Evolutionary conservation across 2,329 filamentous ascomycete species (phyloP).

Genomic region (Fusarium xyrophilum): DNA sequence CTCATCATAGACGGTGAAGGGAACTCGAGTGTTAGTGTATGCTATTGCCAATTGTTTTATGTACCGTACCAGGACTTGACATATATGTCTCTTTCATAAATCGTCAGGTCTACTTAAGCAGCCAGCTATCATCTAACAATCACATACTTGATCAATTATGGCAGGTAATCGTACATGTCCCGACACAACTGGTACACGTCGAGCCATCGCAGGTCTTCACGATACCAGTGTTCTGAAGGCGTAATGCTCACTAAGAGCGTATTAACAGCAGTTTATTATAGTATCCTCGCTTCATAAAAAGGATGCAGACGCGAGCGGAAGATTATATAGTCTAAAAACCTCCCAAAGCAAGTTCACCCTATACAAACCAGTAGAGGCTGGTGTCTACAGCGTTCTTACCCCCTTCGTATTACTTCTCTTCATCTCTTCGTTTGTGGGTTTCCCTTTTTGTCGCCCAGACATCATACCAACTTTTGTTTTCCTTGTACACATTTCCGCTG

Average conservation of each 20-base stretch:
- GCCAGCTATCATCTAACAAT: background rate
- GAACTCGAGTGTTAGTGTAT: conserved; percentile 53
- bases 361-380: background rate
- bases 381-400: background rate
- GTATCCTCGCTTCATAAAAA: background rate
- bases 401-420: conserved; percentile 19
- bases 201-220: background rate
- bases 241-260: no score
- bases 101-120: background rate
- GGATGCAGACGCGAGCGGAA: background rate
- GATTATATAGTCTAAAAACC: conserved; percentile 17
- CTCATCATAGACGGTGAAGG: conserved; percentile 57
- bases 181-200: background rate
- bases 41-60: conserved; percentile 45
- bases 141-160: background rate
- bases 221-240: background rate
- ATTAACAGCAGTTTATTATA: background rate
- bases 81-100: background rate
- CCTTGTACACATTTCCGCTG: background rate
- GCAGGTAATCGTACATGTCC: background rate
- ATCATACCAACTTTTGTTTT: background rate
- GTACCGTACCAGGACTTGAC: background rate
- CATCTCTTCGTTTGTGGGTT: conserved; percentile 16
- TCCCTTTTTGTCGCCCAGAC: conserved; percentile 2
- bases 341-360: background rate